Conservation (phyloP, 1,284 basidiomycete genomes). For the Coniferiporia weirii region DNA sequence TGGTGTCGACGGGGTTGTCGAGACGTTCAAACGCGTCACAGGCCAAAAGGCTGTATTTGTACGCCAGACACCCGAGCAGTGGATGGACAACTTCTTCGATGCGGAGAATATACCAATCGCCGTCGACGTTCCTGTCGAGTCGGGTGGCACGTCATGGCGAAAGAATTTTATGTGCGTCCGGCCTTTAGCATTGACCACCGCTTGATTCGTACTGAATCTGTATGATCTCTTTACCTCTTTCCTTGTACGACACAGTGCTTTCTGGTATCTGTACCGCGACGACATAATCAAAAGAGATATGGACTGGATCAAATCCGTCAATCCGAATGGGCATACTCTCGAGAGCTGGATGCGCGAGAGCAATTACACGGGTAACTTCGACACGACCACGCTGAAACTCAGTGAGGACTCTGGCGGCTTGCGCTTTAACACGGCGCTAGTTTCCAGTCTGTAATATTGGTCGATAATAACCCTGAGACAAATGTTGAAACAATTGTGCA, state of each 20-base stretch:
- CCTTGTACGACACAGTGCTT: no score
- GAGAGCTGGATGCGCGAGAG: conserved; percentile 28
- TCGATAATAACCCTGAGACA: no score
- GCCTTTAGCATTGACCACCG: no score
- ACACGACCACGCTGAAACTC: conserved; percentile 19
- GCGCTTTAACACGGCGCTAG: no score
- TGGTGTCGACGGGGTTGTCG: conserved; percentile 28
- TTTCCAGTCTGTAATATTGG: no score
- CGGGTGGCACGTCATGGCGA: conserved; percentile 21
- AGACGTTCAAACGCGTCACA: conserved; percentile 40
- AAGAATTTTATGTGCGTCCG: conserved; percentile 32
- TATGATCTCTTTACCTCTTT: no score
- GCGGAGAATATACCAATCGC: conserved; percentile 33
- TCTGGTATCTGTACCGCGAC: no score
- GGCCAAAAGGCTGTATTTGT: conserved; percentile 36
- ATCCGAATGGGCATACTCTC: conserved; percentile 29
- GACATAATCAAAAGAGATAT: no score
- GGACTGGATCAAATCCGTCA: conserved; percentile 36
- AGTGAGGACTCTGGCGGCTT: conserved; percentile 10
- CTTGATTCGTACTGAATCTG: no score
- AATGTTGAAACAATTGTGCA: no score
- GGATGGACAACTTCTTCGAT: conserved; percentile 32
- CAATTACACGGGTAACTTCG: conserved; percentile 18
- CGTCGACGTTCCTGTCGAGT: conserved; percentile 17
- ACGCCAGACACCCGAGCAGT: conserved; percentile 36